Base-by-base conservation (phyloP, 768 basidiomycete species). In the Obba rivulosa region DNA sequence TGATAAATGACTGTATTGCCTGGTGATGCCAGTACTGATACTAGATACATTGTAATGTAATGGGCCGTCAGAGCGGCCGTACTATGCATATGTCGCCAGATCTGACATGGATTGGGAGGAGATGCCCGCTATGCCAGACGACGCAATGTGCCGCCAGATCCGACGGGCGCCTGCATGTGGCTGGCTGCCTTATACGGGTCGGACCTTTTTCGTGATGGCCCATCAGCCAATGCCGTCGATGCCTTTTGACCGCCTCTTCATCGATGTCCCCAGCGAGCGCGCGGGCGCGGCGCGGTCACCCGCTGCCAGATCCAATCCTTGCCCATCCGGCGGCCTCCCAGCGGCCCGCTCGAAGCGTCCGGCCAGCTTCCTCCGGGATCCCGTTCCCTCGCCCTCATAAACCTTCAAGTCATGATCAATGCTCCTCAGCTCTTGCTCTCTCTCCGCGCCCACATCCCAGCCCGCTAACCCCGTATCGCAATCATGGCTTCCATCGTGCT, bases 401-500 rank as follows among this genome's bases (percentile, higher is more conserved):
- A 46, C 44, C 50, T 39, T 40, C 38, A 13, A 31, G 38, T 21
- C 28, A 31, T 31, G 28, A 31, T 31, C 28, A 13, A 44, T 28
- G 28, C 38, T n/a, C 37, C 43, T 14, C 24, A 13, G 39, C 17
- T 43, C 52, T 46, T 28, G 11, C 40, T n/a, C 21, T 45, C 47
- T 49, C 49, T 38, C 47, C 52, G 41, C 44, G 45, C 46, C 46
- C 38, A 42, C 47, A 48, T 39, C 50, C 47, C 45, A 20, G 47
- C 48, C 42, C 42, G 36, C 37, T 48, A 42, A 58, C 52, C 48
- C 23, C 51, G 21, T 47, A 41, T 46, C 39, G 56, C 51, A 55
- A 45, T 51, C 51, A 83, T 84, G 80, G 65, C 78, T 41, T 60
- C 77, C 46, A 54, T 81, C 62, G 64, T 67, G 18, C 66, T 86